Evolutionary conservation across 2,329 filamentous ascomycete genomes (phyloP).

Genomic region (Myriosclerotinia duriaeana): DNA sequence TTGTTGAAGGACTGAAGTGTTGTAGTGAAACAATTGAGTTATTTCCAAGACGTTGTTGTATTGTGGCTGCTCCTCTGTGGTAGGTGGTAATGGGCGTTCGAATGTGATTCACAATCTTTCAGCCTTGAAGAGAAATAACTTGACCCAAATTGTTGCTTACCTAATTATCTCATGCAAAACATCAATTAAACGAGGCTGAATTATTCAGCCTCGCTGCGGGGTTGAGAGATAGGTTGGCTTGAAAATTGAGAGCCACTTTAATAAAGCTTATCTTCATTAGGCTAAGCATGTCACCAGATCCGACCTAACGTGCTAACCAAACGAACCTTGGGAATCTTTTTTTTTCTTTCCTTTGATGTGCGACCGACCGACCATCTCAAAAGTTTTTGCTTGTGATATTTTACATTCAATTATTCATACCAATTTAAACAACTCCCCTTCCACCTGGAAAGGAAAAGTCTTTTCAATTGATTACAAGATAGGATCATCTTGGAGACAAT

Average conservation of each 20-base stretch:
- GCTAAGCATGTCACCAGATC: constrained; percentile 22
- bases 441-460: background rate
- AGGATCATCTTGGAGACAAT: background rate
- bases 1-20: background rate
- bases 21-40: background rate
- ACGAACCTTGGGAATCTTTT: background rate
- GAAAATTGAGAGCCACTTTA: too few species aligned
- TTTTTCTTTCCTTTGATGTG: constrained; percentile 1
- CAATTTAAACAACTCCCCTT: background rate
- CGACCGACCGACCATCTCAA: background rate
- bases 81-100: constrained; percentile 1
- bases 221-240: too few species aligned
- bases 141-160: background rate
- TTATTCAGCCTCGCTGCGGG: constrained; percentile 20
- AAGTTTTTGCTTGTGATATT: constrained; percentile 10
- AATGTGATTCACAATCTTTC: constrained; percentile 16
- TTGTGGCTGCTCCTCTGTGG: constrained; percentile 1
- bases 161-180: constrained; percentile 21
- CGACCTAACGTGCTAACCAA: too few species aligned
- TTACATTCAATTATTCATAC: background rate
- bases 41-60: constrained; percentile 13
- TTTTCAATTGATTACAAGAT: background rate
- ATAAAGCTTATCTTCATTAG: constrained; percentile 17
- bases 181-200: constrained; percentile 9
- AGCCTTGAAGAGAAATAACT: constrained; percentile 24